Evolutionary conservation across 306 rosid genomes (phyloP), one percentile per base, ranked within the genome.

Genomic region (Pyrus betulifolia): DNA sequence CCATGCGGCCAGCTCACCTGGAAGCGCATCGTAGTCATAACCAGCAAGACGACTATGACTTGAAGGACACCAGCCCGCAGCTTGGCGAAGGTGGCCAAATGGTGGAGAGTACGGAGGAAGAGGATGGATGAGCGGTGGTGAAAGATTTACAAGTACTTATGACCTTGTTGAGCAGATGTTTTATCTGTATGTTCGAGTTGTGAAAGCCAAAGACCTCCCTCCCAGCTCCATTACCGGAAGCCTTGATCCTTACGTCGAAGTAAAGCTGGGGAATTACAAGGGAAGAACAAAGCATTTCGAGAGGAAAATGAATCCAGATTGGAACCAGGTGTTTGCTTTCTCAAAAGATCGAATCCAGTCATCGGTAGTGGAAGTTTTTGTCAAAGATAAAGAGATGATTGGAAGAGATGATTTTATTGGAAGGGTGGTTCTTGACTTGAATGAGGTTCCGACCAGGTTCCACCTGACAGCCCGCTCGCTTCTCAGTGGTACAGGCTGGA

Each of bases 271-370:
- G 42, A 94, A 94, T 83, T 94, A 90, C 42, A 94, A 86, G 78
- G 98, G 98, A 67, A 88, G 90, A 81, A 95, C 98, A 44, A 89
- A 22, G 82, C 93, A 90, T 35, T 75, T 89, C 12, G 98, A 95
- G 78, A 90, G 83, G 83, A 95, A 86, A 80, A 67, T 75, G 61
- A 92, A 89, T 49, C 98, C 98, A 5, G 97, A 95, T 82, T 92
- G 98, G 97, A 92, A 95, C 81, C 97, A 95, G 77, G 97, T 94
- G 44, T 94, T 90, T 76, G 88, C 98, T 76, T 94, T 90, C 85
- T 94, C 98, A 52, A 95, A 95, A 82, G 96, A 92, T 12, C 85
- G 88, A 31, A 84, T 95, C 54, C 98, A 95, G 46, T 95, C 97
- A 9, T 89, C 97, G 2, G 60, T 83, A 33, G 88, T 95, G 8